phyloP scores from a whole-genome alignment of 2,329 filamentous ascomycete species.

The Curvularia lunata region DNA sequence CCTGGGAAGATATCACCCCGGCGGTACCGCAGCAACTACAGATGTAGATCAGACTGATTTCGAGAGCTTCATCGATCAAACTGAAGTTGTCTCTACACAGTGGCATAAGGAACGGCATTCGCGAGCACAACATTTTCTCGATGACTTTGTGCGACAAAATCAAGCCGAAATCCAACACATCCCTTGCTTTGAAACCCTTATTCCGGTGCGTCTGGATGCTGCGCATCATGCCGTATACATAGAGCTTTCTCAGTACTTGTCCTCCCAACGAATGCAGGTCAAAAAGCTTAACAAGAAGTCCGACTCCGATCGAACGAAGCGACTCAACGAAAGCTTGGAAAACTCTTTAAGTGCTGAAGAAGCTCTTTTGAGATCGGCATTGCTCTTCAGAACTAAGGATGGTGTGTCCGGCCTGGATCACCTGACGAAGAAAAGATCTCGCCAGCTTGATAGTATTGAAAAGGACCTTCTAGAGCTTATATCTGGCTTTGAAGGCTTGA shows the following conservation, averaged over 20 bases:
- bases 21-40: conserved; percentile 54
- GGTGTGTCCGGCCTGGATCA: conserved; percentile 23
- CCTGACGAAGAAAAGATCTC: conserved; percentile 23
- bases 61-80: conserved; percentile 63
- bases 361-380: conserved; percentile 57
- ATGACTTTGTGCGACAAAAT: conserved; percentile 57
- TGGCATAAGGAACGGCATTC: conserved; percentile 61
- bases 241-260: conserved; percentile 62
- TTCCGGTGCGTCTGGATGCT: conserved; percentile 53
- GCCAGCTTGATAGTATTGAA: conserved; percentile 21
- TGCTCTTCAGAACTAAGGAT: conserved; percentile 25
- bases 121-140: conserved; percentile 62
- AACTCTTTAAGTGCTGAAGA: conserved; percentile 58
- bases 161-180: conserved; percentile 50
- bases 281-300: conserved; percentile 48
- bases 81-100: conserved; percentile 56
- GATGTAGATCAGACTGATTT: conserved; percentile 48
- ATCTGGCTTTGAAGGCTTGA: conserved; percentile 26
- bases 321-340: conserved; percentile 56
- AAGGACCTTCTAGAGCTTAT: conserved; percentile 23
- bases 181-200: conserved; percentile 51
- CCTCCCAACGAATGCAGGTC: conserved; percentile 58
- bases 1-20: conserved; percentile 62
- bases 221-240: conserved; percentile 61
- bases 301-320: conserved; percentile 45